A percentile compares a stretch with the other conserved stretches of the same genome.
Evolutionary conservation across 441 rosid genomes (phyloP).

Genomic region (Populus hybrid): DNA sequence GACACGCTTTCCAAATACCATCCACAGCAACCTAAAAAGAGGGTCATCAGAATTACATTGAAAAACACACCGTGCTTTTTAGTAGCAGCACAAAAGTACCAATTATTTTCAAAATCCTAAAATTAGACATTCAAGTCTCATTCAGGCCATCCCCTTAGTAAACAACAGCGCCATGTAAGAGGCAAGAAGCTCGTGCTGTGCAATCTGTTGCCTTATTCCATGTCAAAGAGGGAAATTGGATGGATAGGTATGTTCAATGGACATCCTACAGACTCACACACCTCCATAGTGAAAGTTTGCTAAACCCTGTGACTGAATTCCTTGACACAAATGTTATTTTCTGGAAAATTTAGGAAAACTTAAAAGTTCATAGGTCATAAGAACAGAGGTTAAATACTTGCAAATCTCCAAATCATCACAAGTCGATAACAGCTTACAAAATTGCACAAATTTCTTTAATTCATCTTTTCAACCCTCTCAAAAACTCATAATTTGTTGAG

Average conservation of each 20-base stretch:
- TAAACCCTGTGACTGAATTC: not conserved
- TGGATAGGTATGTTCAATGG: not conserved
- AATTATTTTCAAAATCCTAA: not conserved
- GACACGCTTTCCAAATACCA: conserved; percentile 90
- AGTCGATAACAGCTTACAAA: not conserved
- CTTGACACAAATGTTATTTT: not conserved
- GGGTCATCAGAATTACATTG: conserved; percentile 11
- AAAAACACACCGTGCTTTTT: not conserved
- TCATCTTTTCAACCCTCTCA: not conserved
- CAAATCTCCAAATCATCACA: not conserved
- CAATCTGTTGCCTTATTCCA: not conserved
- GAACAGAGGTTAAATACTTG: not conserved
- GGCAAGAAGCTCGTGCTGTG: not conserved
- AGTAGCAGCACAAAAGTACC: not conserved
- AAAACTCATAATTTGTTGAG: not conserved
- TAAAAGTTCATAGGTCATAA: not conserved
- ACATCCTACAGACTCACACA: not conserved
- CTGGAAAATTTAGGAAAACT: not conserved
- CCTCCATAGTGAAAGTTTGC: not conserved
- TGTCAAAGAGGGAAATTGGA: not conserved
- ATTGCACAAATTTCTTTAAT: not conserved
- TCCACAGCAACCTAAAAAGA: conserved; percentile 89
- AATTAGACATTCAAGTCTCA: not conserved
- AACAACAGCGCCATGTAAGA: not conserved
- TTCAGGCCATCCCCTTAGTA: not conserved